Evolutionary conservation across 139 green algal species (phyloP), one percentile per base, ranked within the genome.

Genomic region (Tetradesmus obliquus): DNA sequence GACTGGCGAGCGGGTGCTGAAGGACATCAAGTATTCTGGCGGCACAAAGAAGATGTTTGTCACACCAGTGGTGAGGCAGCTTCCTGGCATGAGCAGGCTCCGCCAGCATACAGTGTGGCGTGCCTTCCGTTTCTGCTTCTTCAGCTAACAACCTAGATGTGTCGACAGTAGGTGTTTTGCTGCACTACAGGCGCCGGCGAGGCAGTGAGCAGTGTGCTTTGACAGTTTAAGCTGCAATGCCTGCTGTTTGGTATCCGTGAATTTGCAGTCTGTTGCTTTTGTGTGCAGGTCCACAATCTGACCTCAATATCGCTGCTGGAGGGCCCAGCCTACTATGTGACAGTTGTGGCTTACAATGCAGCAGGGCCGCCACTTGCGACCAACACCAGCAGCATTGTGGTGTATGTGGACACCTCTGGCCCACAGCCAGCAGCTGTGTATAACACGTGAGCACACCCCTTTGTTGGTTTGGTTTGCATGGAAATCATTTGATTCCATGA

Each of bases 281-380:
- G 6, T 84, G 5, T 89, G 62, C 82, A 92, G 89, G 84, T 76
- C 54, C 12, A 55, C 53, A 84, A 24, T 24, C 5, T 92, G 55
- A 51, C 90, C 19, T 45, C 83, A 2, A 20, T 90, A 7, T 62
- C 55, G 7, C 57, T 90, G 54, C n/a, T 86, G 24, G 74, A 90
- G 24, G 83, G 84, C 3, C 53, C 57, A 55, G 55, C 81, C 15
- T 97, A 97, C 91, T 95, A 94, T 90, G 92, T 97, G n/a, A 95
- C 86, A 5, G 94, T 97, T 5, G 87, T 92, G 20, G 94, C 92
- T 8, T 91, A 55, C 55, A 97, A 96, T 86, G 71, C 84, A 1
- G 95, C 92, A 13, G 92, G 92, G 1, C 92, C 90, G 12, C 76
- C 69, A 1, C 62, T 93, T 6, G 72, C 79, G 51, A 90, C 62